A percentile compares a stretch with the other conserved stretches of the same genome.
phyloP scores from a whole-genome alignment of 768 basidiomycete species.

The Nidula microcarpa region DNA sequence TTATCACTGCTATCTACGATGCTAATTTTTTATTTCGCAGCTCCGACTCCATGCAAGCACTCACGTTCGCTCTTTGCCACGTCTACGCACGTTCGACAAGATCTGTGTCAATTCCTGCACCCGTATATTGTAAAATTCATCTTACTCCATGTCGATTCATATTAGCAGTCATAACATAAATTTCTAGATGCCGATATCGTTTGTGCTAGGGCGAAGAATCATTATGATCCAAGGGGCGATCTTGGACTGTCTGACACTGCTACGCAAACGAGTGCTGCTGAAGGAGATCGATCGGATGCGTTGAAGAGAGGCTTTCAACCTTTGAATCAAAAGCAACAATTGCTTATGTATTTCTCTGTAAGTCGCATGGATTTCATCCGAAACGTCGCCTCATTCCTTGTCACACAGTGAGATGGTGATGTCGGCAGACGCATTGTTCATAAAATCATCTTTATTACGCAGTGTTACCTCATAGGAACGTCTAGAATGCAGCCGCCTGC shows the following conservation, averaged over 20 bases:
- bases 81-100: constrained; percentile 76
- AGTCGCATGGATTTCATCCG: background rate
- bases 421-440: too few species aligned
- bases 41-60: constrained; percentile 59
- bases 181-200: constrained; percentile 74
- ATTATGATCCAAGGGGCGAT: constrained; percentile 38
- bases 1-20: background rate
- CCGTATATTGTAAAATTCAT: constrained; percentile 63
- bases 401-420: too few species aligned
- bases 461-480: too few species aligned
- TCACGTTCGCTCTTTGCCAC: constrained; percentile 72
- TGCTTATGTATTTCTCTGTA: constrained; percentile 20
- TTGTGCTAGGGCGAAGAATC: constrained; percentile 27
- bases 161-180: constrained; percentile 47
- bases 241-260: constrained; percentile 38
- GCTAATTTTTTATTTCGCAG: constrained; percentile 21
- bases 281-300: constrained; percentile 34
- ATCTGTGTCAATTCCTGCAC: constrained; percentile 78
- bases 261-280: constrained; percentile 29
- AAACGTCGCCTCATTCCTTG: too few species aligned
- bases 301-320: constrained; percentile 52
- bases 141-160: constrained; percentile 34
- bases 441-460: too few species aligned
- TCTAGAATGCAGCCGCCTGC: too few species aligned
- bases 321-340: constrained; percentile 24